Percentiles rank a stretch among this genome's conserved stretches.
Conservation (phyloP, 805 yeast species). For the Barnettozyma salicaria region DNA sequence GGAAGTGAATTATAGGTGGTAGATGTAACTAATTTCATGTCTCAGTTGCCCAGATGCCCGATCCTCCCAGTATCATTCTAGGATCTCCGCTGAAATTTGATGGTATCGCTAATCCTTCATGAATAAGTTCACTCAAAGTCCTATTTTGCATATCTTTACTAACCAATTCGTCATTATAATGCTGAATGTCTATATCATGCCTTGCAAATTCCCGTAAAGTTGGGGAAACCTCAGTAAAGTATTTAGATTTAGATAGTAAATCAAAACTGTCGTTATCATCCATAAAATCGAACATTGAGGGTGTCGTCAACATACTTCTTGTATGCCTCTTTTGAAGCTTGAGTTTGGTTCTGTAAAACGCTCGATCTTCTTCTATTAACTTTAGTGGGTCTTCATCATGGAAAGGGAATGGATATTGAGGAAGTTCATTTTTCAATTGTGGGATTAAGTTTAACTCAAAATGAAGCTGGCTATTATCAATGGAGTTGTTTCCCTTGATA, state of each 20-base stretch:
- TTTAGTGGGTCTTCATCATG: neutral
- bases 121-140: neutral
- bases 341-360: constrained; percentile 14
- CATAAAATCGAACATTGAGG: constrained; percentile 6
- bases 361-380: constrained; percentile 13
- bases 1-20: neutral
- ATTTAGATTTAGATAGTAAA: constrained; percentile 7
- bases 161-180: constrained; percentile 4
- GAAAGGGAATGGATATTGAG: constrained; percentile 1
- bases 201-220: constrained; percentile 22
- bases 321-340: constrained; percentile 14
- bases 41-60: no score
- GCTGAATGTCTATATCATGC: constrained; percentile 8
- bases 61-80: constrained; percentile 4
- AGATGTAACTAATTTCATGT: no score
- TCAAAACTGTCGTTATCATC: constrained; percentile 11
- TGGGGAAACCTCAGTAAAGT: constrained; percentile 22
- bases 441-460: constrained; percentile 35
- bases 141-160: constrained; percentile 2
- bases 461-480: constrained; percentile 30
- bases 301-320: constrained; percentile 6
- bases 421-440: constrained; percentile 9
- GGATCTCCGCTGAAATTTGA: constrained; percentile 1
- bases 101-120: neutral
- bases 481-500: neutral